These are phyloP conservation scores for Hydrangea macrophylla DNA, from an alignment of 148 eudicot species.

Conservation along the genomic window DNA sequence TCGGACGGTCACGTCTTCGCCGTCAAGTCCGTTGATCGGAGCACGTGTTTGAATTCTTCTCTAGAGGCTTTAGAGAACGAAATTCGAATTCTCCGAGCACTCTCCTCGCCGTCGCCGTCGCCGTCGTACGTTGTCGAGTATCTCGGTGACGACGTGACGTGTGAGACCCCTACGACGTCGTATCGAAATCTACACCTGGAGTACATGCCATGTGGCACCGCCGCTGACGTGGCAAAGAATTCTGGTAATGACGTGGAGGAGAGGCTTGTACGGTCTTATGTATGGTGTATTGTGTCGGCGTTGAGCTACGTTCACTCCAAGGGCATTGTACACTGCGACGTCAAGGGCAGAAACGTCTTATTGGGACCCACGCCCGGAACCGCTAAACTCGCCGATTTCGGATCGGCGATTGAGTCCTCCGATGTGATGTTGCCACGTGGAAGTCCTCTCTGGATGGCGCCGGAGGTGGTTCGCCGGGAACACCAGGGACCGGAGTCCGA, in stretches of 20 bases:
- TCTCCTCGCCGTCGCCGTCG: slow-evolving; percentile 68
- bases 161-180: slow-evolving; percentile 7
- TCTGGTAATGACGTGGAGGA: slow-evolving; percentile 33
- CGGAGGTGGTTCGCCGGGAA: slow-evolving; percentile 76
- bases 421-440: slow-evolving; percentile 47
- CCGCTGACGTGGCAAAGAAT: slow-evolving; percentile 32
- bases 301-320: slow-evolving; percentile 39
- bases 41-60: slow-evolving; percentile 18
- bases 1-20: slow-evolving; percentile 48
- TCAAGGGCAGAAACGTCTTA: slow-evolving; percentile 67
- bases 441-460: slow-evolving; percentile 92
- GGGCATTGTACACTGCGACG: slow-evolving; percentile 71
- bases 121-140: slow-evolving; percentile 51
- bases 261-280: slow-evolving; percentile 37
- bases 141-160: slow-evolving; percentile 46
- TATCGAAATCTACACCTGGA: slow-evolving; percentile 57
- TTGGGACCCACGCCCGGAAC: slow-evolving; percentile 29
- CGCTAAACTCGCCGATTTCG: slow-evolving; percentile 79
- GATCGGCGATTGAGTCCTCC: slow-evolving; percentile 37
- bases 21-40: slow-evolving; percentile 52
- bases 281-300: slow-evolving; percentile 54
- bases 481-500: slow-evolving; percentile 70
- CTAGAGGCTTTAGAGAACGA: slow-evolving; percentile 57
- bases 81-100: slow-evolving; percentile 36
- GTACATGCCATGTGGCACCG: slow-evolving; percentile 61